Base-by-base conservation (phyloP, 129 eudicot species). In the Lactuca saligna region DNA sequence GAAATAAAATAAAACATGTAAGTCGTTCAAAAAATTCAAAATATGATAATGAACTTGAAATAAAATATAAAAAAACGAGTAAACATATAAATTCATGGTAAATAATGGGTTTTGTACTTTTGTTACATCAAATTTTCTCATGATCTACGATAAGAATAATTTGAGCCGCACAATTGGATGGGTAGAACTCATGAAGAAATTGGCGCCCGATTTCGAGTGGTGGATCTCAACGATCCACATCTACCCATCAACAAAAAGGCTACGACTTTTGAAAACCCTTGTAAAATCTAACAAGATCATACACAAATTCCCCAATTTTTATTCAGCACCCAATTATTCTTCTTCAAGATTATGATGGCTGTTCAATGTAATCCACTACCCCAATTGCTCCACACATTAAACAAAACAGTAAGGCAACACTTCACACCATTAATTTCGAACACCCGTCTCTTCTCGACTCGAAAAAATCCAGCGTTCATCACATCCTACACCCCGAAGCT, bases 341-440 rank as follows among this genome's bases (percentile, higher is more conserved):
- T 25, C 46, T 63, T 62, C 14, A 54, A 64, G 34, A 63, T 51
- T 31, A 68, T 70, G 57, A 84, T 85, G 88, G 85, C 91, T 38
- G 34, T 79, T 48, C 84, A 85, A 10, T 83, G 79, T 63, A 75
- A 64, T 59, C 44, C 77, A 16, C 39, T 82, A 61, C 71, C 70
- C 17, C 68, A 72, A 56, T 82, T 77, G 51, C 64, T 72, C 70
- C 64, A 49, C 61, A 73, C 59, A 59, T 78, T 81, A 32, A 54
- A 31, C 67, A 80, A 78, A 60, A 82, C 80, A 37, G 31, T 56
- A 32, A 37, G 67, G 54, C 70, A 80, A 57, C 82, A 65, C 37
- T 17, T 80, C 38, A 54, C 55, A 8, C 75, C 75, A 10, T 78
- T 68, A n/a, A 71, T 79, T 29, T 50, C 81, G 58, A 71, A 65